Percentiles rank a stretch among this genome's conserved stretches.
Evolutionary conservation across 108 stramenopile genomes (phyloP).

Genomic region (Chaetoceros tenuissimus): DNA sequence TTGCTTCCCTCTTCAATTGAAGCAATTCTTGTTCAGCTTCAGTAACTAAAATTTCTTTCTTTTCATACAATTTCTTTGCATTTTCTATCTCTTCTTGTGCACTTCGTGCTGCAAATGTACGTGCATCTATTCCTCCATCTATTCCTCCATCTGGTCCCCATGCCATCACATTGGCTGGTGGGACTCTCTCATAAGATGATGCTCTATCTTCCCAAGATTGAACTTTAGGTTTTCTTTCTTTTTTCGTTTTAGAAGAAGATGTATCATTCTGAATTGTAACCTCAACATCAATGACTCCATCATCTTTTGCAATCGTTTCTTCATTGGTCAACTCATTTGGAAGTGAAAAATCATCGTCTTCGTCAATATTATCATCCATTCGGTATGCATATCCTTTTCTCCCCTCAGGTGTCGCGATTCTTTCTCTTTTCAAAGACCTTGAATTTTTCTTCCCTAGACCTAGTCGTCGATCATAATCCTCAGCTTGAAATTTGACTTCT

Average conservation of each 20-base stretch:
- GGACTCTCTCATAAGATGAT: conserved; percentile 63
- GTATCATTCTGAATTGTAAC: not conserved
- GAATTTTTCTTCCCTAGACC: conserved; percentile 13
- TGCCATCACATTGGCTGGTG: conserved; percentile 45
- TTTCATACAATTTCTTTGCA: conserved; percentile 34
- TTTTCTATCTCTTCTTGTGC: conserved; percentile 58
- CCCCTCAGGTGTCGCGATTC: not conserved
- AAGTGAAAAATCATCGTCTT: conserved; percentile 10
- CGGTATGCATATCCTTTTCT: conserved; percentile 48
- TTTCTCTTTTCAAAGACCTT: not conserved
- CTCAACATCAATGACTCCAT: not conserved
- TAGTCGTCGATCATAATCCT: conserved; percentile 32
- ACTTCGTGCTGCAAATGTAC: conserved; percentile 56
- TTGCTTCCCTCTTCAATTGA: conserved; percentile 26
- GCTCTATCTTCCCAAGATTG: conserved; percentile 67
- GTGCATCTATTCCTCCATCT: conserved; percentile 35
- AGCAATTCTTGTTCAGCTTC: conserved; percentile 49
- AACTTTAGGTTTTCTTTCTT: conserved; percentile 7
- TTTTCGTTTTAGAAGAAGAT: not conserved
- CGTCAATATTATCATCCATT: not conserved
- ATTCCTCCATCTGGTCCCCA: conserved; percentile 74
- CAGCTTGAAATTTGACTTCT: conserved; percentile 22
- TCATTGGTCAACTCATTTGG: not conserved
- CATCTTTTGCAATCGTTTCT: conserved; percentile 1
- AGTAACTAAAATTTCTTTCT: conserved; percentile 37